phyloP scores from a whole-genome alignment of 2,329 filamentous ascomycete species.

The Stachybotrys echinatus region DNA sequence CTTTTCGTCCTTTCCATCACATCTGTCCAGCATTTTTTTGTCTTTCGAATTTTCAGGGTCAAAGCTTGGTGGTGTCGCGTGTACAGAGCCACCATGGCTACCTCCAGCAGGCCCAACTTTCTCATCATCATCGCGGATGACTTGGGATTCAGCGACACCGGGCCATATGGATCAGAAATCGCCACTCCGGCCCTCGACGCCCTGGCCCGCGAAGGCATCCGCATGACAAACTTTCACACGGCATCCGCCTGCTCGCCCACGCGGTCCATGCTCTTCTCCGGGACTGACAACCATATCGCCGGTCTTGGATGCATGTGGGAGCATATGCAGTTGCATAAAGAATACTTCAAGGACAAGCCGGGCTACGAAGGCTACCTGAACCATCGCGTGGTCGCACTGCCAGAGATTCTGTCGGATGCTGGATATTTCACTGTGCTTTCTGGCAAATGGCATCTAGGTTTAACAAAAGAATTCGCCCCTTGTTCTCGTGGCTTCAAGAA shows the following conservation, averaged over 20 bases:
- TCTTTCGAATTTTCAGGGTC: too few relatives aligned
- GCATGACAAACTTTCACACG: conserved; percentile 58
- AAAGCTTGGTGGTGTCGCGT: too few relatives aligned
- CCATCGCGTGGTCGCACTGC: conserved; percentile 19
- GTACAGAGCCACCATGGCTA: too few relatives aligned
- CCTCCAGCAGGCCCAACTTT: conserved; percentile 17
- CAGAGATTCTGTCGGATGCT: conserved; percentile 20
- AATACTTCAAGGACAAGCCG: conserved; percentile 9
- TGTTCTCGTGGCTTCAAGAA: conserved; percentile 44
- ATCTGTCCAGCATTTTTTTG: too few relatives aligned
- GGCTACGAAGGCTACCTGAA: conserved; percentile 28
- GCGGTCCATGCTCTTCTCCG: conserved; percentile 59
- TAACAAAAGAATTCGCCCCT: conserved; percentile 25
- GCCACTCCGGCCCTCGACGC: conserved; percentile 12
- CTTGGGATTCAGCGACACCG: conserved; percentile 15
- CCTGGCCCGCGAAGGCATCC: conserved; percentile 33
- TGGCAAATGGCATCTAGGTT: conserved; percentile 21
- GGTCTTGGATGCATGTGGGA: conserved; percentile 47
- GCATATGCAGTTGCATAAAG: conserved; percentile 6
- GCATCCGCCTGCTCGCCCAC: conserved; percentile 58
- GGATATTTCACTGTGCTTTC: conserved; percentile 25
- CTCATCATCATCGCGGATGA: conserved; percentile 18
- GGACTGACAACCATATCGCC: neutral
- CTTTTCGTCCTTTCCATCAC: too few relatives aligned
- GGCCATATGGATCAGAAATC: conserved; percentile 15